These are phyloP conservation scores for Brassica nigra DNA, from an alignment of 345 rosid species.

Conservation along the genomic window DNA sequence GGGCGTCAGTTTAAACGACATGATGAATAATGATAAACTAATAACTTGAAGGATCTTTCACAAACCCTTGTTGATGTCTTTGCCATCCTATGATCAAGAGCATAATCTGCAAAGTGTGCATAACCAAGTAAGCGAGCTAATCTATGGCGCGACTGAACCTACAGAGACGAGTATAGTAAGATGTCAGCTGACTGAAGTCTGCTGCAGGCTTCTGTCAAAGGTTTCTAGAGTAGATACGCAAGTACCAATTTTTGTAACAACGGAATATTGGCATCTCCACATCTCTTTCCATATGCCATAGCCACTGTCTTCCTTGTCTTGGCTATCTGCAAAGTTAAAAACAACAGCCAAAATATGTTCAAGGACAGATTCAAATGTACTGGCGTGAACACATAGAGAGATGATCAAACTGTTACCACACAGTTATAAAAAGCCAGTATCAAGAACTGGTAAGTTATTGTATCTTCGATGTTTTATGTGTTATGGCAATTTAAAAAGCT, in stretches of 20 bases:
- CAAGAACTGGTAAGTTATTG: conserved; percentile 15
- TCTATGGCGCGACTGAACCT: conserved; percentile 89
- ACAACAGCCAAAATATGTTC: conserved; percentile 22
- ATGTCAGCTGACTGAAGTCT: conserved; percentile 12
- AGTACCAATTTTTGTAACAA: conserved; percentile 77
- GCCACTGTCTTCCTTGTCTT: conserved; percentile 81
- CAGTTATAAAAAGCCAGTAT: not conserved
- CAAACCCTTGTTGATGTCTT: conserved; percentile 83
- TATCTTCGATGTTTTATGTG: not conserved
- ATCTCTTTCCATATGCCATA: conserved; percentile 75
- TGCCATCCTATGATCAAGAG: conserved; percentile 80
- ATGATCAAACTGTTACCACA: conserved; percentile 9
- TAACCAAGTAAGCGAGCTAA: conserved; percentile 81
- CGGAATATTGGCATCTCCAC: conserved; percentile 77
- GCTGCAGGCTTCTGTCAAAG: conserved; percentile 22
- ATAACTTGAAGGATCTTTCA: conserved; percentile 19
- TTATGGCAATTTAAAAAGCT: conserved; percentile 22
- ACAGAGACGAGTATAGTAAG: conserved; percentile 24
- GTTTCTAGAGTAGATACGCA: conserved; percentile 4
- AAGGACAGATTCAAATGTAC: conserved; percentile 20
- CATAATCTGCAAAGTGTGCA: conserved; percentile 84
- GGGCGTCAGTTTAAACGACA: not conserved
- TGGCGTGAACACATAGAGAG: not conserved
- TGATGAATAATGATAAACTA: conserved; percentile 4
- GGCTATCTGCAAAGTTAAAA: conserved; percentile 65